Evolutionary conservation across 768 basidiomycete species (phyloP).

Genomic region (Filobasidium wieringae): DNA sequence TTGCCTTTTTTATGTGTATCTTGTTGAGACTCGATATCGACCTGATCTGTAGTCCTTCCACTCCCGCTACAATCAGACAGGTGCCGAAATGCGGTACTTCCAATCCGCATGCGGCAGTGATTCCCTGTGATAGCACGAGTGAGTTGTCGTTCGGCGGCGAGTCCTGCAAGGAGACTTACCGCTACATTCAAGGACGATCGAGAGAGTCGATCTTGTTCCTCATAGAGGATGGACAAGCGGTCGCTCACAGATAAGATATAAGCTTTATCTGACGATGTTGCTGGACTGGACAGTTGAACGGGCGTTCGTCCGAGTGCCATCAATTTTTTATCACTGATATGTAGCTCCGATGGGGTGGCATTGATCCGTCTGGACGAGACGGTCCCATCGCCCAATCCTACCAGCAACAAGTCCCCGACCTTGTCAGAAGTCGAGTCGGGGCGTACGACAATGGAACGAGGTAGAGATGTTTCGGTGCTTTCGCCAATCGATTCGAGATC

Average conservation of each 20-base stretch:
- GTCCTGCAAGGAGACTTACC: conserved; percentile 13
- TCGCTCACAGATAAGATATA: conserved; percentile 25
- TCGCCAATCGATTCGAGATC: not conserved
- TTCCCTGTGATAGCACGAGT: conserved; percentile 13
- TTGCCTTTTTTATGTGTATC: conserved; percentile 29
- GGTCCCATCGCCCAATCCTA: conserved; percentile 30
- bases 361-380: conserved; percentile 13
- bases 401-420: conserved; percentile 21
- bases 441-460: not conserved
- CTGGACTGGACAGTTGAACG: conserved; percentile 13
- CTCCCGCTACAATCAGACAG: conserved; percentile 20
- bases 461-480: not conserved
- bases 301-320: conserved; percentile 28
- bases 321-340: conserved; percentile 18
- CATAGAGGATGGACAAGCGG: conserved; percentile 29
- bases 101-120: conserved; percentile 21
- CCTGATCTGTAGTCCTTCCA: conserved; percentile 18
- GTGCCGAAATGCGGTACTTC: conserved; percentile 15
- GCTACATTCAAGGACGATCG: conserved; percentile 27
- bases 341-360: conserved; percentile 7
- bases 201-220: conserved; percentile 27
- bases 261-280: conserved; percentile 2
- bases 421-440: conserved; percentile 11
- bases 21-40: conserved; percentile 30
- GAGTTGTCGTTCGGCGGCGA: not conserved